A percentile compares a stretch with the other conserved stretches of the same genome.
Evolutionary conservation across 202 grass and related monocot genomes (phyloP).

Genomic region (Zizania palustris): DNA sequence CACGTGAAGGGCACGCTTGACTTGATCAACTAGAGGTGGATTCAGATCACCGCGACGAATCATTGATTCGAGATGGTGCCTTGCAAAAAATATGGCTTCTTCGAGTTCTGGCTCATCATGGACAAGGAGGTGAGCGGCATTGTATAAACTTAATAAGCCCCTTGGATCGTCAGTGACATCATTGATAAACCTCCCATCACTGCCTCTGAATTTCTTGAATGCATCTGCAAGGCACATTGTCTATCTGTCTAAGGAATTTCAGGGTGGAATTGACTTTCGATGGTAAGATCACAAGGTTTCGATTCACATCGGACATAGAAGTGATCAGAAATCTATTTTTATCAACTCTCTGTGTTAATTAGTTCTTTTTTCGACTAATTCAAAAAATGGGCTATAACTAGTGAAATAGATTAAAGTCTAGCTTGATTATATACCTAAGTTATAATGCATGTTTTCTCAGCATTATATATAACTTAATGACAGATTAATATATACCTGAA

Average conservation of each 20-base stretch:
- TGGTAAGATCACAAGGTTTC: too few species aligned
- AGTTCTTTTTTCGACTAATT: too few species aligned
- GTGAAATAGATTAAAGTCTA: too few species aligned
- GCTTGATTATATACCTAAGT: too few species aligned
- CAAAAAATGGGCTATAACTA: too few species aligned
- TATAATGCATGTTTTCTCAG: too few species aligned
- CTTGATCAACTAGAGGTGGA: not conserved
- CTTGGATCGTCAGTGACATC: not conserved
- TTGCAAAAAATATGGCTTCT: constrained; percentile 19
- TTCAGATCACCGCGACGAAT: not conserved
- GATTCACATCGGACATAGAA: too few species aligned
- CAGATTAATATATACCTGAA: constrained; percentile 13
- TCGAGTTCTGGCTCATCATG: constrained; percentile 24
- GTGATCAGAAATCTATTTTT: too few species aligned
- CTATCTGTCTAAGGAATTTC: too few species aligned
- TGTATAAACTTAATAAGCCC: constrained; percentile 43
- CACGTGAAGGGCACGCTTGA: not conserved
- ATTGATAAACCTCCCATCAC: not conserved
- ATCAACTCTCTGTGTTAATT: too few species aligned
- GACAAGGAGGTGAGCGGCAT: constrained; percentile 23
- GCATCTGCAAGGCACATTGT: constrained; percentile 9
- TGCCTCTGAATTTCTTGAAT: constrained; percentile 46
- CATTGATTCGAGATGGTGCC: not conserved
- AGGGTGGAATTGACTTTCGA: too few species aligned
- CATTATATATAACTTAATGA: too few species aligned